Evolutionary conservation across 257 asterid species (phyloP), one percentile per base, ranked within the genome.

Genomic region (Primulina tabacum): DNA sequence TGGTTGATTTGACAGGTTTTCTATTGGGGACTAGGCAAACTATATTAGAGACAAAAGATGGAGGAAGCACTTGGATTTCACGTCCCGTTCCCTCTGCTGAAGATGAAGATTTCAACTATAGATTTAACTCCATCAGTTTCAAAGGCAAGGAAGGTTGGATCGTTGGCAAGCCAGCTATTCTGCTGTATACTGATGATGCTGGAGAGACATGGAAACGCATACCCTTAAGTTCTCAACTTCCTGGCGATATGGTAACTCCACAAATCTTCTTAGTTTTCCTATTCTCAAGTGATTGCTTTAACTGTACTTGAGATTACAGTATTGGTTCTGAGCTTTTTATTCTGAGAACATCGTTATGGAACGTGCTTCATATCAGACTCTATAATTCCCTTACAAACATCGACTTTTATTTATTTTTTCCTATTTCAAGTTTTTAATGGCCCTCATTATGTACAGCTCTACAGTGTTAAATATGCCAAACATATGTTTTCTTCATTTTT

Each of bases 111-210:
- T 90, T 93, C 69, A 93, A 93, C 76, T 93, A 90, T 67, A 81
- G 97, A 78, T 93, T 93, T 76, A 93, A 93, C 64, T 83, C 87
- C 77, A 89, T 93, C 78, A 93, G 97, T 80, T 93, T 93, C 84
- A 86, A 82, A 71, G 99, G 96, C 38, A 94, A 89, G 69, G 96
- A 94, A 81, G 99, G 99, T 24, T 94, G 99, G 97, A 89, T 94
- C 77, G 78, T 94, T 53, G 99, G 97, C 76, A 91, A 94, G 77
- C 99, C 99, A 20, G 85, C 96, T 64, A 89, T 94, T 72, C 69
- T 91, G 71, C 69, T 94, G 83, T 81, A 90, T 81, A 94, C 97
- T 72, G 81, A 92, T 0, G 97, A 90, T 84, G 82, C 96, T 60
- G 98, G 98, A 67, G 87, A 90, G 33, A 90, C 69, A 38, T 92